phyloP scores from a whole-genome alignment of 2,329 filamentous ascomycete genomes.

The Fusarium succisae region DNA sequence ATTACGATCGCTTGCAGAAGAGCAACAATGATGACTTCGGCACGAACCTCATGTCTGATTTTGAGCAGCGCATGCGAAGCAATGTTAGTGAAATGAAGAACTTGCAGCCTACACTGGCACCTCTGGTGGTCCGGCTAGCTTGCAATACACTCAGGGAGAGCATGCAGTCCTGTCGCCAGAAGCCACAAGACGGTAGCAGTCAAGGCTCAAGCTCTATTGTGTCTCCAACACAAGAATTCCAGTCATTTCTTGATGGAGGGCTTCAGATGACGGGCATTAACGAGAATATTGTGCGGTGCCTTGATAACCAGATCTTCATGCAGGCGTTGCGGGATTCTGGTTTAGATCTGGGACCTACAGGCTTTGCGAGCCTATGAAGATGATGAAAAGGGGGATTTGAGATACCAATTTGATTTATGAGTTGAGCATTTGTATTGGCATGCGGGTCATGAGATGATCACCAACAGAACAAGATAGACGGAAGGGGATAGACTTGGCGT shows the following conservation, averaged over 20 bases:
- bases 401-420: slow-evolving; percentile 20
- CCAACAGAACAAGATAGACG: background rate
- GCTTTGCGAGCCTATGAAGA: background rate
- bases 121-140: background rate
- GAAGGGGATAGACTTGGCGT: background rate
- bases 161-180: background rate
- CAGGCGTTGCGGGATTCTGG: background rate
- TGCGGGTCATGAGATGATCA: background rate
- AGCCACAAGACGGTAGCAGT: background rate
- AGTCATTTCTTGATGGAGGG: background rate
- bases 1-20: slow-evolving; percentile 5
- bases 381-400: background rate
- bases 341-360: background rate
- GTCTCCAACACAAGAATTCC: background rate
- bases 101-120: background rate
- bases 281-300: background rate
- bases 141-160: background rate
- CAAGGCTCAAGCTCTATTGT: background rate
- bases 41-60: background rate
- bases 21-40: background rate
- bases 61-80: background rate
- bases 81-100: background rate
- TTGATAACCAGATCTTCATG: background rate
- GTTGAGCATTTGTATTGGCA: background rate
- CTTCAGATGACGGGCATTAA: background rate